Conservation (phyloP, 1,284 basidiomycete species). For the Neonothopanus nambi region DNA sequence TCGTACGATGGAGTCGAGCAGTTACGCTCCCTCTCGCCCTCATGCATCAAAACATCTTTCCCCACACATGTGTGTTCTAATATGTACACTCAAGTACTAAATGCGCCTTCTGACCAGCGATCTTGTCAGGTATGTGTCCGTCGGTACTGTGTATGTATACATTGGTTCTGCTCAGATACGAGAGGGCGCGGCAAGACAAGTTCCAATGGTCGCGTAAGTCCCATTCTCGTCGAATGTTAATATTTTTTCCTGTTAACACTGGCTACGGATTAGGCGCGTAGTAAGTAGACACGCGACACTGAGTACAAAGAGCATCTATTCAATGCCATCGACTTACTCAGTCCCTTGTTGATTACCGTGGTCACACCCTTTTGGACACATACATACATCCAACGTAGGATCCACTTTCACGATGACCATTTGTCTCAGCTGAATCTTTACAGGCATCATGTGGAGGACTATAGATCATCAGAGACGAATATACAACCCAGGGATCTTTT, state of each 20-base stretch:
- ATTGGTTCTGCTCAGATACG: slow-evolving; percentile 19
- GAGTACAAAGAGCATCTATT: neutral
- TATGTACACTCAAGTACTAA: too few relatives aligned
- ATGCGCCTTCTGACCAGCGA: neutral
- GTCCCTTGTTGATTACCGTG: slow-evolving; percentile 47
- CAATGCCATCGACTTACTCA: neutral
- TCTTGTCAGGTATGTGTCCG: slow-evolving; percentile 43
- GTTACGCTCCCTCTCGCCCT: too few relatives aligned
- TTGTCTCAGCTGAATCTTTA: neutral
- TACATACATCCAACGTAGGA: slow-evolving; percentile 57
- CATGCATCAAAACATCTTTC: too few relatives aligned
- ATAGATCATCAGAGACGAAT: slow-evolving; percentile 49
- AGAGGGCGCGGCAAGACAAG: too few relatives aligned
- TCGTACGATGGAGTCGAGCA: too few relatives aligned
- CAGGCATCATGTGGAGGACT: slow-evolving; percentile 50
- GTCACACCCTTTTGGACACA: slow-evolving; percentile 49
- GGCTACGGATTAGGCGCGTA: slow-evolving; percentile 27
- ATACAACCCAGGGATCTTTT: slow-evolving; percentile 40
- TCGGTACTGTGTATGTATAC: slow-evolving; percentile 40
- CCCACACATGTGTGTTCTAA: too few relatives aligned
- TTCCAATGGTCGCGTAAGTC: slow-evolving; percentile 57
- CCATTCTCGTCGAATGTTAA: slow-evolving; percentile 1
- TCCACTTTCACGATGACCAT: slow-evolving; percentile 5
- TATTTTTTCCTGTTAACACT: neutral
- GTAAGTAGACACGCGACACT: neutral